Conservation (phyloP, 257 asterid genomes). For the Solanum tarijense region DNA sequence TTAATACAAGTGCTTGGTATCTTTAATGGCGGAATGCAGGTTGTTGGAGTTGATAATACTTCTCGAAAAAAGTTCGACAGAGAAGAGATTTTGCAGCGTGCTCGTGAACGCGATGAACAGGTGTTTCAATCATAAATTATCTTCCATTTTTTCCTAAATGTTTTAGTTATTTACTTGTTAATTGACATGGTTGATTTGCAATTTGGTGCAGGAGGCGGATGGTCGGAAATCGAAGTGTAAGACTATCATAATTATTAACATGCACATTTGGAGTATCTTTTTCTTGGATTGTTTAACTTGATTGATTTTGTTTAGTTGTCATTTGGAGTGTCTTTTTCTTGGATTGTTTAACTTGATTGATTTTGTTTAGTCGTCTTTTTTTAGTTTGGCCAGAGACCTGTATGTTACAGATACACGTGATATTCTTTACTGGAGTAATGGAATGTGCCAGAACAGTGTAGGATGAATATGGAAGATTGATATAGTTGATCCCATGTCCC, state of each 20-base stretch:
- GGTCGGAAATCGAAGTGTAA: slow-evolving; percentile 6
- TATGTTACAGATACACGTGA: neutral
- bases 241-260: neutral
- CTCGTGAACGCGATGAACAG: slow-evolving; percentile 90
- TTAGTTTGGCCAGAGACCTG: neutral
- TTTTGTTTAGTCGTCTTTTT: neutral
- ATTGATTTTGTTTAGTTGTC: neutral
- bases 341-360: neutral
- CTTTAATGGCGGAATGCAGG: slow-evolving; percentile 26
- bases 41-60: slow-evolving; percentile 85
- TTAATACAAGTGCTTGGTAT: neutral
- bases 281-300: neutral
- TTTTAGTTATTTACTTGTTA: neutral
- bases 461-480: neutral
- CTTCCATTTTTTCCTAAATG: neutral
- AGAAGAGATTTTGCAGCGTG: slow-evolving; percentile 89
- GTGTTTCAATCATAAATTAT: slow-evolving; percentile 8
- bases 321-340: neutral
- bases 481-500: neutral
- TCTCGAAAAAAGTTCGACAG: slow-evolving; percentile 80
- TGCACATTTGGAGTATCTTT: neutral
- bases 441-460: neutral
- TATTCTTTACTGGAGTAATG: neutral
- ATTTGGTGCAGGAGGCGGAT: slow-evolving; percentile 3
- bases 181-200: neutral